Evolutionary conservation across 345 rosid genomes (phyloP), one percentile per base, ranked within the genome.

Genomic region (Populus alba): DNA sequence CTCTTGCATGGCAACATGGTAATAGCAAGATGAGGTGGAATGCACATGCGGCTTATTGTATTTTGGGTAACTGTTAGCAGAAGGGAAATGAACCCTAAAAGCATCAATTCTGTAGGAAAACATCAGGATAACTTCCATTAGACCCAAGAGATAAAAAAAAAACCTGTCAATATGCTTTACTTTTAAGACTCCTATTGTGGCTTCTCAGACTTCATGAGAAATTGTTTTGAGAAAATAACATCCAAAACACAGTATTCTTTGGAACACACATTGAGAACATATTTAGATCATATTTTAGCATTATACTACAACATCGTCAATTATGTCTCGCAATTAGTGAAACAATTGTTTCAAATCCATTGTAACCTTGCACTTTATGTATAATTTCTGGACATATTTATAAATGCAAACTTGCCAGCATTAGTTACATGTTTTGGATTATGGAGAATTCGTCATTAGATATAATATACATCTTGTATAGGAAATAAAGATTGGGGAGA

Each of bases 81-180:
- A 25, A 95, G 89, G 59, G 99, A 95, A 59, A 93, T 91, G 86
- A 95, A 93, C 61, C 99, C 99, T 2, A 95, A 83, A 39, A 95
- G 93, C 99, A 93, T 95, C 92, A 95, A 79, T 75, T 95, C 99
- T 95, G 90, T 81, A 45, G 65, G 29, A 75, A 77, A 73, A 66
- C 72, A 89, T 23, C 66, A 78, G 67, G 39, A 74, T 53, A 51
- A 55, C 71, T 77, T 70, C 69, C 66, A 59, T 85, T 72, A 83
- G 82, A 18, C 68, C 18, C 18, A 11, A 62, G 3, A 37, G 39
- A 35, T n/a, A 41, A 41, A 41, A 41, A 59, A 12, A 6, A 75
- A 41, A 65, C 25, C 31, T 39, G n/a, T 70, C 53, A 45, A 1
- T 8, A 17, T 49, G 55, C 15, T 23, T 63, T n/a, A 33, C 29